Evolutionary conservation across 2,329 filamentous ascomycete genomes (phyloP), one percentile per base, ranked within the genome.

Genomic region (Aspergillus pseudonomiae): DNA sequence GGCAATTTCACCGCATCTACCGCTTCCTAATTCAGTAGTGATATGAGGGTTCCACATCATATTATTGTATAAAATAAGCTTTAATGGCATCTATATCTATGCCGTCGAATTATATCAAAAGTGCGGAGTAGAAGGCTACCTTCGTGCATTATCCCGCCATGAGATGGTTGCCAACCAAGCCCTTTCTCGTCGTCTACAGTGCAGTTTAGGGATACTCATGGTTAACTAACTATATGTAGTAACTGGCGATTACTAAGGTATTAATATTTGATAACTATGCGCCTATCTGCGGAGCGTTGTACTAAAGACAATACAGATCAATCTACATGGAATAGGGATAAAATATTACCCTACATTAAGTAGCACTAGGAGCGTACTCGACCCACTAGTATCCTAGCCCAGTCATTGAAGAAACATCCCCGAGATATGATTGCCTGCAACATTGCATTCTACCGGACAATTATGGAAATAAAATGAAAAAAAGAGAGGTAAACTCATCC

Each of bases 361-460:
- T 36, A 16, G n/a, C 43, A 46, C 46, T 32, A 52, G 6, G 6
- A 52, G 28, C 28, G 19, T 32, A 19, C 28, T 32, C 6, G 24
- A 50, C 16, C 21, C 26, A 30, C 24, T 10, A 50, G 26, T 50
- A 50, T 50, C 28, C 30, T 52, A n/a, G 7, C 39, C 21, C 39
- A 16, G 32, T 24, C 32, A 39, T 39, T 24, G 11, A n/a, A 21
- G 30, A 19, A 24, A 45, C 34, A 28, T 7, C 16, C 6, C 28
- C 50, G 30, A 43, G 54, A 39, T 21, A 30, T 46, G 19, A 34
- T 36, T 41, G 55, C 43, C 28, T 57, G 52, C 21, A 63, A 46
- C 30, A 36, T 39, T 43, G 24, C 52, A 65, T 60, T 59, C 60
- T 63, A 61, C 28, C n/a, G 9, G 50, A 43, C 57, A 39, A 57